These are phyloP conservation scores for Arthrocladium fulminans DNA, from an alignment of 2,329 filamentous ascomycete genomes.

Conservation along the genomic window DNA sequence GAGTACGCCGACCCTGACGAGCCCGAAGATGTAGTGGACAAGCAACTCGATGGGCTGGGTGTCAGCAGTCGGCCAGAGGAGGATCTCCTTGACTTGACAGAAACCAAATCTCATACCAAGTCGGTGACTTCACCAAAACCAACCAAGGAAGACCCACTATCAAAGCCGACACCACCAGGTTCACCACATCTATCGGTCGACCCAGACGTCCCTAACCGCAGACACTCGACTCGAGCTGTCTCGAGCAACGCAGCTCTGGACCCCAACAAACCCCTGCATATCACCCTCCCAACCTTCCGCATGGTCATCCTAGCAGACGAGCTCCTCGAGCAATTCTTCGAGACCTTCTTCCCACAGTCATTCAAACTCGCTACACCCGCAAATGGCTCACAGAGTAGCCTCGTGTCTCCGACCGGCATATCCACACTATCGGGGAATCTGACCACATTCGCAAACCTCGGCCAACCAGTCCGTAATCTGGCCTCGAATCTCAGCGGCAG, in stretches of 20 bases:
- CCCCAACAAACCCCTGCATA: constrained; percentile 84
- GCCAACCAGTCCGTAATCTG: constrained; percentile 39
- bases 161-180: constrained; percentile 16
- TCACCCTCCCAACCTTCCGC: constrained; percentile 92
- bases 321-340: constrained; percentile 91
- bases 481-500: constrained; percentile 31
- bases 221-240: constrained; percentile 36
- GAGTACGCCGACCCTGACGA: constrained; percentile 95
- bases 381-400: constrained; percentile 34
- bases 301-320: constrained; percentile 98
- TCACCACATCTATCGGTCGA: constrained; percentile 9
- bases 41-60: constrained; percentile 53
- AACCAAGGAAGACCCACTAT: constrained; percentile 18
- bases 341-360: constrained; percentile 85
- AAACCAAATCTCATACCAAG: constrained; percentile 26
- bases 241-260: constrained; percentile 83
- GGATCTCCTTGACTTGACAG: constrained; percentile 34
- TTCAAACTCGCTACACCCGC: constrained; percentile 72
- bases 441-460: constrained; percentile 73
- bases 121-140: constrained; percentile 17
- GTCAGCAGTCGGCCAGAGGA: constrained; percentile 59
- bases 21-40: constrained; percentile 38
- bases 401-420: constrained; percentile 27
- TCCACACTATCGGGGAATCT: constrained; percentile 57
- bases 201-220: background rate